These are phyloP conservation scores for Neurospora sp. DNA, from an alignment of 495 filamentous ascomycete species.

Conservation along the genomic window DNA sequence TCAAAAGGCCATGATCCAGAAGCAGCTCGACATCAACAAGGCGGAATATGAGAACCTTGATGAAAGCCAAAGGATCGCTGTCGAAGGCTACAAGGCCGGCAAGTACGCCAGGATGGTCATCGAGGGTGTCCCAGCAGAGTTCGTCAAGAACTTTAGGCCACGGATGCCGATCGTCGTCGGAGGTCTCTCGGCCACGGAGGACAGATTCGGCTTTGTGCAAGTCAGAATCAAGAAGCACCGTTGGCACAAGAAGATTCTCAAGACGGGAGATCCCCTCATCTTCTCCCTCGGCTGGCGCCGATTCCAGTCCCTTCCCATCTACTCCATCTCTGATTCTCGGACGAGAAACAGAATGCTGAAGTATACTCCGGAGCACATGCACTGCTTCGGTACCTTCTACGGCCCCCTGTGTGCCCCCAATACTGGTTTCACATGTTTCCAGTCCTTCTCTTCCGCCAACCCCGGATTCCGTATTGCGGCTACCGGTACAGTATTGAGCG, in stretches of 20 bases:
- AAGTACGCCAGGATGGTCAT: slow-evolving; percentile 87
- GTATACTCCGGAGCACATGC: slow-evolving; percentile 81
- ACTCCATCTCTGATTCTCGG: slow-evolving; percentile 87
- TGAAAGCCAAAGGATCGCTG: slow-evolving; percentile 62
- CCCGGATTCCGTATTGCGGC: slow-evolving; percentile 91
- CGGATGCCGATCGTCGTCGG: slow-evolving; percentile 80
- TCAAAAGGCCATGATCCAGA: slow-evolving; percentile 89
- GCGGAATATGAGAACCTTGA: slow-evolving; percentile 82
- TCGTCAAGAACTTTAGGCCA: slow-evolving; percentile 78
- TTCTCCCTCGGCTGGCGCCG: slow-evolving; percentile 96
- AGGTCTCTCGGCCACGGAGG: slow-evolving; percentile 82
- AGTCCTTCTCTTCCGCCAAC: slow-evolving; percentile 78
- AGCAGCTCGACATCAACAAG: slow-evolving; percentile 90
- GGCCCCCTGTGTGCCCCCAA: slow-evolving; percentile 91
- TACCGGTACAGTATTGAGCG: slow-evolving; percentile 82
- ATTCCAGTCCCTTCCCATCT: slow-evolving; percentile 86
- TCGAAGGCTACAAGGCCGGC: slow-evolving; percentile 87
- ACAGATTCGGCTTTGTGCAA: slow-evolving; percentile 91
- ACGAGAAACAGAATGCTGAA: slow-evolving; percentile 96
- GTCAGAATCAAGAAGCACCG: slow-evolving; percentile 92
- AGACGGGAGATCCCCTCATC: slow-evolving; percentile 93
- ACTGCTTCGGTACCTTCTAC: slow-evolving; percentile 92
- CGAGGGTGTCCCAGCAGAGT: slow-evolving; percentile 82
- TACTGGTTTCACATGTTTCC: slow-evolving; percentile 88
- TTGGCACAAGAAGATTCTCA: slow-evolving; percentile 98